These are phyloP conservation scores for Carex littledalei DNA, from an alignment of 176 grass and related monocot genomes.

Conservation along the genomic window DNA sequence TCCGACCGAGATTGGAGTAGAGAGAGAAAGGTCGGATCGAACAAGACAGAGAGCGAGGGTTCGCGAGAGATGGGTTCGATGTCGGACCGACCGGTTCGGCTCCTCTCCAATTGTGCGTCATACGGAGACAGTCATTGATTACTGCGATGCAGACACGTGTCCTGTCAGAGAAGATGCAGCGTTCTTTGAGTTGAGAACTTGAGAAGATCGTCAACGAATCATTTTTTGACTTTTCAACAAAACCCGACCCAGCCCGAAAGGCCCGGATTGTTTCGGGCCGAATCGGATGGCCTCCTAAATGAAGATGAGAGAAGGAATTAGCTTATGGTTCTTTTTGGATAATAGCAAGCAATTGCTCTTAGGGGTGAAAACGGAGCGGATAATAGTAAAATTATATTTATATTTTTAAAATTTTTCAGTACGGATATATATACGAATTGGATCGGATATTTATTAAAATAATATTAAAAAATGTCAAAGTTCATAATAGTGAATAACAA, in stretches of 20 bases:
- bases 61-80: background rate
- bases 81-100: background rate
- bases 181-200: background rate
- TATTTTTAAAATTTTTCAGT: too few relatives aligned
- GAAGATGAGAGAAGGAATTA: too few relatives aligned
- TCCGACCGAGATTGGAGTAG: conserved; percentile 24
- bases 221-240: background rate
- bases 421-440: too few relatives aligned
- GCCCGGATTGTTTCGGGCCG: background rate
- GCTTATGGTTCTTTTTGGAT: too few relatives aligned
- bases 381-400: too few relatives aligned
- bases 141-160: conserved; percentile 2
- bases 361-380: too few relatives aligned
- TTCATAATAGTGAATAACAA: too few relatives aligned
- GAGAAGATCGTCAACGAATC: background rate
- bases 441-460: too few relatives aligned
- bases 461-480: too few relatives aligned
- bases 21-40: background rate
- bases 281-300: too few relatives aligned
- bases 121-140: background rate
- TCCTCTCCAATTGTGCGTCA: background rate
- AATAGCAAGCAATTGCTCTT: too few relatives aligned
- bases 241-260: background rate
- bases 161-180: background rate
- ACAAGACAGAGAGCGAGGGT: background rate